Evolutionary conservation across 139 green algal genomes (phyloP).

Genomic region (Gonium pectorale): DNA sequence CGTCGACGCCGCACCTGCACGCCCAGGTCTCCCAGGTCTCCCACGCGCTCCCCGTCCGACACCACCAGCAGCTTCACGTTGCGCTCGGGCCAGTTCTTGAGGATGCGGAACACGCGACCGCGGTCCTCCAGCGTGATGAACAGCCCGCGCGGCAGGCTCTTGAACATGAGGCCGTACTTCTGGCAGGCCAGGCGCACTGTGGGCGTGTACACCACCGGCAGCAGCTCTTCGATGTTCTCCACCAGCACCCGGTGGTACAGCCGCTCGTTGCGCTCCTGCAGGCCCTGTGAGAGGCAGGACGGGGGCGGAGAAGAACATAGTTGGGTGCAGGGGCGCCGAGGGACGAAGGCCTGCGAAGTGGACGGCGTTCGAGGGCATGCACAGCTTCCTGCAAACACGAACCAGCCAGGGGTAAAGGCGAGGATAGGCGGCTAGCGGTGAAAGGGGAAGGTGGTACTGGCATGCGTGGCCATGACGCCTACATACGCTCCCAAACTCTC

Average conservation of each 20-base stretch:
- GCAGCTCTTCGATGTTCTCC: constrained; percentile 89
- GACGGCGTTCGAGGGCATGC: too few relatives aligned
- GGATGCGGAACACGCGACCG: constrained; percentile 74
- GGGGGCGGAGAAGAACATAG: too few relatives aligned
- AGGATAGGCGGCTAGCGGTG: too few relatives aligned
- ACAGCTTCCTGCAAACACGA: too few relatives aligned
- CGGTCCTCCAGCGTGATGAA: constrained; percentile 89
- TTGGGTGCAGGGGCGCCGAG: background rate
- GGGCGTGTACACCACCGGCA: constrained; percentile 72
- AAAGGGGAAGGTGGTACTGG: too few relatives aligned
- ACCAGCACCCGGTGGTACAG: constrained; percentile 90
- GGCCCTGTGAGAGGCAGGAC: background rate
- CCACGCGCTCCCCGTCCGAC: constrained; percentile 86
- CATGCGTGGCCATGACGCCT: too few relatives aligned
- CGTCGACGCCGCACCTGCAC: constrained; percentile 64
- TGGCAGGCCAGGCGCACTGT: constrained; percentile 43
- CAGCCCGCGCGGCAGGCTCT: constrained; percentile 79
- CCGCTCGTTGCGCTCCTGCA: constrained; percentile 86
- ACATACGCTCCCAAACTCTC: too few relatives aligned
- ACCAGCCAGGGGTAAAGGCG: too few relatives aligned
- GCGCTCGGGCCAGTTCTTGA: constrained; percentile 94
- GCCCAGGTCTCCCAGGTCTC: constrained; percentile 80
- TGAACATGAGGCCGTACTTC: constrained; percentile 67
- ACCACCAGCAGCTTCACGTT: constrained; percentile 86
- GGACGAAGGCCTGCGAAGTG: background rate